phyloP scores from a whole-genome alignment of 371 early-diverging fungal genomes.

The Lichtheimia hyalospora region DNA sequence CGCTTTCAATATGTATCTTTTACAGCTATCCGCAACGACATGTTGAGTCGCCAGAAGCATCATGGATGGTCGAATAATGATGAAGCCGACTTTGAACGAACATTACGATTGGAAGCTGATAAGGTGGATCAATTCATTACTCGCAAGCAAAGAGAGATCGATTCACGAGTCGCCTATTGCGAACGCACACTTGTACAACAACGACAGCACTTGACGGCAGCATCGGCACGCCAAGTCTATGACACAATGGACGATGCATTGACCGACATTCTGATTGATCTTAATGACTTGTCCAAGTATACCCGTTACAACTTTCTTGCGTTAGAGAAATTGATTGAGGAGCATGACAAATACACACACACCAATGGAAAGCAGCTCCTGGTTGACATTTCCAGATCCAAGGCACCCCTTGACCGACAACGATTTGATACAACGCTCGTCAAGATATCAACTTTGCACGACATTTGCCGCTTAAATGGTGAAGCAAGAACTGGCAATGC shows the following conservation, averaged over 20 bases:
- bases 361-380: constrained; percentile 23
- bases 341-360: constrained; percentile 73
- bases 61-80: constrained; percentile 63
- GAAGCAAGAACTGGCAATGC: constrained; percentile 51
- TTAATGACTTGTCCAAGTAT: constrained; percentile 90
- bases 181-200: constrained; percentile 42
- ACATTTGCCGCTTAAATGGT: constrained; percentile 81
- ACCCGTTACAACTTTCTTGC: constrained; percentile 95
- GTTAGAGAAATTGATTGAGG: constrained; percentile 91
- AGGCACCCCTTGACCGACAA: constrained; percentile 34
- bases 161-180: constrained; percentile 80
- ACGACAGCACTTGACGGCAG: constrained; percentile 18
- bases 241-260: constrained; percentile 74
- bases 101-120: constrained; percentile 84
- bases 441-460: constrained; percentile 84
- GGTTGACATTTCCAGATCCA: constrained; percentile 30
- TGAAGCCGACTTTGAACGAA: constrained; percentile 83
- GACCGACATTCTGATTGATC: constrained; percentile 77
- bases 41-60: constrained; percentile 56
- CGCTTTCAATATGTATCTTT: constrained; percentile 84
- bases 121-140: constrained; percentile 65
- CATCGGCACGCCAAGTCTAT: constrained; percentile 29
- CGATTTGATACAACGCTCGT: constrained; percentile 85
- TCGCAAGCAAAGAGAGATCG: constrained; percentile 85
- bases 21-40: constrained; percentile 73